These are phyloP conservation scores for Ganoderma leucocontextum DNA, from an alignment of 1,284 basidiomycete genomes.

Conservation along the genomic window DNA sequence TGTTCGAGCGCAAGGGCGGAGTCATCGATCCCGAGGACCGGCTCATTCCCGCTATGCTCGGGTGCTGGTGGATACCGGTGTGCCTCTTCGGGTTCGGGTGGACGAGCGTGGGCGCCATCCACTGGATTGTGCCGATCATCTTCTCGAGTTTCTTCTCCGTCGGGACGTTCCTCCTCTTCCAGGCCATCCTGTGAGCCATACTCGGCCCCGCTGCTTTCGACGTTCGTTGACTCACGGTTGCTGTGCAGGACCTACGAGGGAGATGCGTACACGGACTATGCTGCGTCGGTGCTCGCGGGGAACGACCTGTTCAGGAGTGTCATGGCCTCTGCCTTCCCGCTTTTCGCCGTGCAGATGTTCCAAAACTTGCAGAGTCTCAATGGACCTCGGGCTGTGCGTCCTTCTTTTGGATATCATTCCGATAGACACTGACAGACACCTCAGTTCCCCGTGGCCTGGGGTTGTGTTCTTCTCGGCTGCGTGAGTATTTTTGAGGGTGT, in stretches of 20 bases:
- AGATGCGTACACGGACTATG: slow-evolving; percentile 45
- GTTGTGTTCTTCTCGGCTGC: slow-evolving; percentile 44
- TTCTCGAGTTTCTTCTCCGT: slow-evolving; percentile 35
- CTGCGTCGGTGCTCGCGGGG: slow-evolving; percentile 49
- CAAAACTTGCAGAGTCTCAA: slow-evolving; percentile 37
- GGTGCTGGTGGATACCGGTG: slow-evolving; percentile 48
- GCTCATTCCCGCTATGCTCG: slow-evolving; percentile 48
- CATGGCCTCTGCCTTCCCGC: slow-evolving; percentile 48
- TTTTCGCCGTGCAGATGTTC: slow-evolving; percentile 46
- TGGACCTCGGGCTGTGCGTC: background rate
- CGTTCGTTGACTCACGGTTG: background rate
- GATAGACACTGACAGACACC: background rate
- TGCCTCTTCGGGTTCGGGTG: slow-evolving; percentile 56
- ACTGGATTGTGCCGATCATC: slow-evolving; percentile 43
- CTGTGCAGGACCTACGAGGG: slow-evolving; percentile 13
- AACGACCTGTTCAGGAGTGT: slow-evolving; percentile 47
- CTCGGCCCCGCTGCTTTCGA: background rate
- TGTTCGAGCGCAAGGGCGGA: slow-evolving; percentile 23
- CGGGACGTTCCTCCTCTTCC: slow-evolving; percentile 45
- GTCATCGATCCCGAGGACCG: slow-evolving; percentile 52
- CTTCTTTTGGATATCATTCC: background rate
- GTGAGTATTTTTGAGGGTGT: background rate
- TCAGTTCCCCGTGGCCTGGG: slow-evolving; percentile 37
- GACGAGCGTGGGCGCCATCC: slow-evolving; percentile 43
- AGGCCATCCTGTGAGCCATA: slow-evolving; percentile 29